A percentile compares a stretch with the other conserved stretches of the same genome.
These are phyloP conservation scores for Suillus plorans DNA, from an alignment of 768 basidiomycete species.

Conservation along the genomic window DNA sequence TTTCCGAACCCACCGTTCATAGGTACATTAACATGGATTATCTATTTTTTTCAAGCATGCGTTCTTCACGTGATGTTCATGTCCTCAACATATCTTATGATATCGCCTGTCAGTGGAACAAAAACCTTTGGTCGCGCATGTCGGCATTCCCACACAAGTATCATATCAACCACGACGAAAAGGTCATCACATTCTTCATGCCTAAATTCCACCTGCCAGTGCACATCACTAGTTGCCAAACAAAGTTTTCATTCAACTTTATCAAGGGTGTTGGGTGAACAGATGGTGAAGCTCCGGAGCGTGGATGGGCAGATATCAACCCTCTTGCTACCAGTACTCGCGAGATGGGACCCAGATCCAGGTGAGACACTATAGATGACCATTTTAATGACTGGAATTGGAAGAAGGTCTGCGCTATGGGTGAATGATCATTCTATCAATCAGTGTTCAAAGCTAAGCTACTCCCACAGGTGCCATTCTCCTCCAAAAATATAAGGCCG, in stretches of 20 bases:
- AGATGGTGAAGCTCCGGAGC: slow-evolving; percentile 38
- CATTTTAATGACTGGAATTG: slow-evolving; percentile 32
- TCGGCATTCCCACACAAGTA: slow-evolving; percentile 3
- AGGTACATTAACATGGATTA: slow-evolving; percentile 7
- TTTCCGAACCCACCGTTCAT: background rate
- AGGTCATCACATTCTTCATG: slow-evolving; percentile 19
- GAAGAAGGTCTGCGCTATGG: slow-evolving; percentile 26
- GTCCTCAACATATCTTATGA: slow-evolving; percentile 13
- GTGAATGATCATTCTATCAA: slow-evolving; percentile 15
- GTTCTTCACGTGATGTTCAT: background rate
- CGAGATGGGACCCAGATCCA: slow-evolving; percentile 34
- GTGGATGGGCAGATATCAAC: slow-evolving; percentile 34
- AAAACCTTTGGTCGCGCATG: slow-evolving; percentile 7
- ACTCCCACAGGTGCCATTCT: background rate
- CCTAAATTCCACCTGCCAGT: slow-evolving; percentile 38
- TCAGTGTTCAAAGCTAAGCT: background rate
- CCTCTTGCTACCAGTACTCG: slow-evolving; percentile 26
- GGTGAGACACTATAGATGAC: slow-evolving; percentile 36
- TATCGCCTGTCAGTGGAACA: slow-evolving; percentile 27
- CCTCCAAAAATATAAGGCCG: background rate
- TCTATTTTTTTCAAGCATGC: background rate
- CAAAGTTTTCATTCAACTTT: slow-evolving; percentile 29
- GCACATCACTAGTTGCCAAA: slow-evolving; percentile 29
- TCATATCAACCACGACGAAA: background rate
- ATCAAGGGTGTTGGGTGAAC: slow-evolving; percentile 25